Evolutionary conservation across 2,329 filamentous ascomycete genomes (phyloP).

Genomic region (Beauveria sp.): DNA sequence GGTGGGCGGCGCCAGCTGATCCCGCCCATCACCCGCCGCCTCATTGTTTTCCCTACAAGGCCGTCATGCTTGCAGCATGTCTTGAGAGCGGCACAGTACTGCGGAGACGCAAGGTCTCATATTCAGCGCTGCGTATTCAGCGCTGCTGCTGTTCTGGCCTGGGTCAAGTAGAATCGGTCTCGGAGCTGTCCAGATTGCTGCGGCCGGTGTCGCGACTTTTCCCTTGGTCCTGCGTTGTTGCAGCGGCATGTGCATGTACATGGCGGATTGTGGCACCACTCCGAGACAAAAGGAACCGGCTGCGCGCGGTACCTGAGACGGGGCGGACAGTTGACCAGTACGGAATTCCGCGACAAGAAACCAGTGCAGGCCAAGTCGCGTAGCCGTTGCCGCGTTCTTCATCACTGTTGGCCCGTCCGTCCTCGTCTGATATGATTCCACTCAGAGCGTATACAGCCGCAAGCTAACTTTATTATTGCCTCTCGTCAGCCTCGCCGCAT

Average conservation of each 20-base stretch:
- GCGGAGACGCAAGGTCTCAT: no score
- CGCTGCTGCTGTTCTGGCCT: no score
- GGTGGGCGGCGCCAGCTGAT: neutral
- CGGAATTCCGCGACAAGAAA: neutral
- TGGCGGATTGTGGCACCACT: neutral
- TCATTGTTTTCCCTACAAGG: neutral
- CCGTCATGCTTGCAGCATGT: no score
- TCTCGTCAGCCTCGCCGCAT: no score
- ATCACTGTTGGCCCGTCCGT: neutral
- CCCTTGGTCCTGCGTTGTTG: neutral
- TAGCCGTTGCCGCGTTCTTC: neutral
- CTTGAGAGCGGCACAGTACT: no score
- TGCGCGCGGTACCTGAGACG: neutral
- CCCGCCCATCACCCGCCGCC: neutral
- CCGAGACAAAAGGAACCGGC: neutral
- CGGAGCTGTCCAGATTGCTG: neutral
- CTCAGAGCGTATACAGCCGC: neutral
- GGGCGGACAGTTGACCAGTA: neutral
- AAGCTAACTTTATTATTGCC: neutral
- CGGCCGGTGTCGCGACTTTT: neutral
- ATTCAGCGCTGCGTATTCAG: no score
- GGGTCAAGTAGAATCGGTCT: no score
- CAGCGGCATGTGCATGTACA: neutral
- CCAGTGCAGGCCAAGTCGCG: no score
- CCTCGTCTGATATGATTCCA: neutral